Evolutionary conservation across 2,329 filamentous ascomycete species (phyloP), one percentile per base, ranked within the genome.

Genomic region (Didymella pinodella): DNA sequence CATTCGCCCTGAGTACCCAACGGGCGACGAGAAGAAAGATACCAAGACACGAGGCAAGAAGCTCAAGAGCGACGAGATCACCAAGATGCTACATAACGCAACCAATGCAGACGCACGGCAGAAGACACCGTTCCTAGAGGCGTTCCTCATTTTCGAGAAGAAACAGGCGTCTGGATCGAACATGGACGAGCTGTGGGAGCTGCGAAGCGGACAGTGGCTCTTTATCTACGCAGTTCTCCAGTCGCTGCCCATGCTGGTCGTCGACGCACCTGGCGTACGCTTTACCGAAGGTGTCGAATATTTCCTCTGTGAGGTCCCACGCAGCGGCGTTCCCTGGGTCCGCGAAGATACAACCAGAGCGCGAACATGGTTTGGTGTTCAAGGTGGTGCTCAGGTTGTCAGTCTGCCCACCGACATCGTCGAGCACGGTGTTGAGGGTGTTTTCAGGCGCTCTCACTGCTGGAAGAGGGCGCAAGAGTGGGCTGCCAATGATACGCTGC

Each of bases 201-300:
- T 90, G 66, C 85, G 91, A 43, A 86, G 89, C 43, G 91, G 91
- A 14, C 87, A 90, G 73, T 95, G 91, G 91, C 81, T 95, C 49
- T 93, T 94, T 79, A 81, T 93, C 57, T 94, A 94, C 71, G 88
- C 87, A 7, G 86, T 92, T 8, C 82, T 94, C 7, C 90, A 95
- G 76, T 88, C 88, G 2, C 81, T 94, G 25, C 91, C 91, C 4
- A 88, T 92, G 82, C 81, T 94, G 11, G 89, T 91, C 1, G 83
- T 92, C 32, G 91, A 95, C 74, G 90, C 89, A 0, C 89, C 90
- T 0, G 88, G 85, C 10, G 79, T 93, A 44, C 84, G 84, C 53
- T 88, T 84, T 73, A 89, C 86, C 0, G 86, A 92, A 49, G 88
- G 85, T 1, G 89, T 92, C 2, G 91, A 94, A 74, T 92, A 94